Evolutionary conservation across 176 grass and related monocot genomes (phyloP).

Genomic region (Cocos nucifera): DNA sequence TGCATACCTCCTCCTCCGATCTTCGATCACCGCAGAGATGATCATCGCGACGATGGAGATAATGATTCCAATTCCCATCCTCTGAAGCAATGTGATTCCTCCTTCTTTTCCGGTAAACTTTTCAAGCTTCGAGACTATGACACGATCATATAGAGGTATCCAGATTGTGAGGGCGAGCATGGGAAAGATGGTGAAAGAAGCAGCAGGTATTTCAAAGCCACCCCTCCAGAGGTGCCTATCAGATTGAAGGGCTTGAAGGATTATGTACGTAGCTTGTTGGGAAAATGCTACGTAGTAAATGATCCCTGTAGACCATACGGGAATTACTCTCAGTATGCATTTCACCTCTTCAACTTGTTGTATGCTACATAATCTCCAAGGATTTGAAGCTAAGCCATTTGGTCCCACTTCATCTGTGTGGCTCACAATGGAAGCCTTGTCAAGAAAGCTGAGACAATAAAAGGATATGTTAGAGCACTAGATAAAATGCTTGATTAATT

Average conservation of each 20-base stretch:
- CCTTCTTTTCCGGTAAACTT: slow-evolving; percentile 43
- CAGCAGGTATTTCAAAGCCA: slow-evolving; percentile 65
- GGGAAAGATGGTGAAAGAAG: slow-evolving; percentile 79
- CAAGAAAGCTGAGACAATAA: slow-evolving; percentile 33
- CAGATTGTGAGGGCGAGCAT: slow-evolving; percentile 82
- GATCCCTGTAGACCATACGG: slow-evolving; percentile 73
- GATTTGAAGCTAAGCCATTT: slow-evolving; percentile 24
- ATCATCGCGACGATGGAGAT: slow-evolving; percentile 74
- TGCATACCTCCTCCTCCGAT: slow-evolving; percentile 45
- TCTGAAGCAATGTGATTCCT: slow-evolving; percentile 61
- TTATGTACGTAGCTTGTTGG: slow-evolving; percentile 84
- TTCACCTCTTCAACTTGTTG: slow-evolving; percentile 95
- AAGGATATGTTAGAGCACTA: no score
- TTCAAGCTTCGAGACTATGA: slow-evolving; percentile 47
- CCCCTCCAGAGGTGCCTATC: slow-evolving; percentile 52
- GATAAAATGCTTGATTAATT: no score
- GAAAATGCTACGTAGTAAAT: slow-evolving; percentile 86
- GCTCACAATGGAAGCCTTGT: slow-evolving; percentile 64
- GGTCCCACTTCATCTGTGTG: slow-evolving; percentile 33
- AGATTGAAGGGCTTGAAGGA: slow-evolving; percentile 71
- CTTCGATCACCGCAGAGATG: slow-evolving; percentile 61
- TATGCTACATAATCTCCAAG: slow-evolving; percentile 68
- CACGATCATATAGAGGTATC: slow-evolving; percentile 84
- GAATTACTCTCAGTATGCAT: slow-evolving; percentile 70
- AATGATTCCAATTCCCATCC: slow-evolving; percentile 83